Percentiles rank a stretch among this genome's conserved stretches.
phyloP scores from a whole-genome alignment of 768 basidiomycete species.

The Coprinellus micaceus region DNA sequence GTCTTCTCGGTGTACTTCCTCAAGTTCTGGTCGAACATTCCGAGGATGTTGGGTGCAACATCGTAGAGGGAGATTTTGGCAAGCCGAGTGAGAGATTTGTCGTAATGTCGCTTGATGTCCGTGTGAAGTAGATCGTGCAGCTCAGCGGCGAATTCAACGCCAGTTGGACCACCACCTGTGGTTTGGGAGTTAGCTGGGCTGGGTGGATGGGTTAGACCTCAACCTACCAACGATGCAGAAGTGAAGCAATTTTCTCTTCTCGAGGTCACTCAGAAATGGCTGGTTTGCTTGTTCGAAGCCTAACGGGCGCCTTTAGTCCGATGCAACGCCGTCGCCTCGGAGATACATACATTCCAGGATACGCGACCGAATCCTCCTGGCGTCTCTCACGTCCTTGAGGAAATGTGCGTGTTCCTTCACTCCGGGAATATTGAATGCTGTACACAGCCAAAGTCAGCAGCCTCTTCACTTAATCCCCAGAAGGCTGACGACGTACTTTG shows the following conservation, averaged over 20 bases:
- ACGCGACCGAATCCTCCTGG: slow-evolving; percentile 63
- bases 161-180: slow-evolving; percentile 71
- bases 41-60: slow-evolving; percentile 73
- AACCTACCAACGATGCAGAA: slow-evolving; percentile 81
- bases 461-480: background rate
- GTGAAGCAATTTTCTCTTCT: slow-evolving; percentile 72
- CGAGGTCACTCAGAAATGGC: slow-evolving; percentile 68
- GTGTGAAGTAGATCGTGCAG: slow-evolving; percentile 71
- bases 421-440: slow-evolving; percentile 69
- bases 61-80: slow-evolving; percentile 79
- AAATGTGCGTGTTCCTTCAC: slow-evolving; percentile 82
- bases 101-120: slow-evolving; percentile 61
- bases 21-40: slow-evolving; percentile 66
- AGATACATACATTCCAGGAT: slow-evolving; percentile 67
- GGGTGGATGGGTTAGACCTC: background rate
- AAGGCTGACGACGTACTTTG: slow-evolving; percentile 49
- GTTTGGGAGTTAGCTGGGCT: slow-evolving; percentile 1
- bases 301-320: slow-evolving; percentile 19
- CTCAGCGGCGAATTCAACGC: slow-evolving; percentile 83
- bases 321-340: too few relatives aligned
- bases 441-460: background rate
- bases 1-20: slow-evolving; percentile 66
- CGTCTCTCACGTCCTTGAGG: slow-evolving; percentile 76
- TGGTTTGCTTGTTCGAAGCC: slow-evolving; percentile 87
- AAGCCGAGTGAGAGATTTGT: slow-evolving; percentile 51